Evolutionary conservation across 306 rosid species (phyloP), one percentile per base, ranked within the genome.

Genomic region (Rosa chinensis): DNA sequence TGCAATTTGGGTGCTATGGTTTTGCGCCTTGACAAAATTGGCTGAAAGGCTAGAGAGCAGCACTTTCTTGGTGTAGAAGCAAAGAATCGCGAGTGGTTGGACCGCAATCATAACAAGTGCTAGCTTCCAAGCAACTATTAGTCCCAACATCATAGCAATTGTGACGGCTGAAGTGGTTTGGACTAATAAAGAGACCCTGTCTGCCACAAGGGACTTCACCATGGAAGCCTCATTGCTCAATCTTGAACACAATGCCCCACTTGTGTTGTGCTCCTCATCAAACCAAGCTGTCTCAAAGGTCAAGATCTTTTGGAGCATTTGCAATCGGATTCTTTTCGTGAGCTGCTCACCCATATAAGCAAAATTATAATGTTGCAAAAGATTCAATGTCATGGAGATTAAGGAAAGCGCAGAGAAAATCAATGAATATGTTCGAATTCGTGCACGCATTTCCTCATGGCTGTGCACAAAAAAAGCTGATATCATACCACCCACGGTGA

Each of bases 201-300:
- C 99, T 9, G 98, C 99, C 0, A 95, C 96, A 4, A 93, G 98
- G 10, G 99, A 90, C 70, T 93, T 95, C 6, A 95, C 98, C 94
- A 90, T 90, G 59, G 93, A 88, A 47, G 97, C 99, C 81, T 93
- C 99, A 66, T 90, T 84, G 87, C 94, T 95, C 75, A 93, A 83
- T 84, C 98, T 88, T 47, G 98, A 89, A 84, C 97, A 93, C 59
- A 95, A 81, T 45, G 93, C 92, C n/a, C 98, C 99, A 39, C 96
- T 91, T 0, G 98, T 85, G 77, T 95, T 93, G 42, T 88, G 82
- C 64, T 91, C 99, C 73, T 91, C 91, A 77, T 95, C 97, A 68
- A 93, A 93, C 99, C 99, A 95, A 50, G 97, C 98, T 10, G 96
- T 87, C 79, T 95, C 99, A 55, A 95, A 91, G 42, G 93, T 89